Conservation (phyloP, 2,329 filamentous ascomycete genomes). For the Pyricularia pennisetigena region DNA sequence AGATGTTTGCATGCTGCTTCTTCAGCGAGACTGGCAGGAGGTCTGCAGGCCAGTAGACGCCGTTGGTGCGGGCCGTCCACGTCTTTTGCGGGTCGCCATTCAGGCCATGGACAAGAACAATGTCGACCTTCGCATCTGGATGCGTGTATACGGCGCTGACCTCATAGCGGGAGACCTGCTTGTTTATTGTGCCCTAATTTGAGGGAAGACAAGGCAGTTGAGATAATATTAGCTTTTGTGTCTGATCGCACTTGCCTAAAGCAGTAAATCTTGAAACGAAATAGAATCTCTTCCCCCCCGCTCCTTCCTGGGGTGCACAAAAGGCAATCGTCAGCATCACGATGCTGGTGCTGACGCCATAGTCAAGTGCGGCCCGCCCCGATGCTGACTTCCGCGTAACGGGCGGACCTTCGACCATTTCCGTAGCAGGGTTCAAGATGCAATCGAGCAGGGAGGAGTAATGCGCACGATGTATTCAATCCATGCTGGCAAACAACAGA, state of each 20-base stretch:
- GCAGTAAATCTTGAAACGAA: not conserved
- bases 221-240: not conserved
- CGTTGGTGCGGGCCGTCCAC: constrained; percentile 43
- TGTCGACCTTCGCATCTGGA: constrained; percentile 49
- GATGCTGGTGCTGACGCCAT: not conserved
- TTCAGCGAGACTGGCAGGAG: constrained; percentile 53
- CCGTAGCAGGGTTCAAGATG: not conserved
- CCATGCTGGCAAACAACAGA: not conserved
- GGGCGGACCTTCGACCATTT: not conserved
- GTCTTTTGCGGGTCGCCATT: constrained; percentile 57
- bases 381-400: not conserved
- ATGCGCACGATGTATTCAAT: not conserved
- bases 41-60: constrained; percentile 60
- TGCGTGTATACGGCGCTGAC: constrained; percentile 49
- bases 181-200: constrained; percentile 26
- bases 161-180: constrained; percentile 44
- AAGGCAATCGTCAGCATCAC: not conserved
- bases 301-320: not conserved
- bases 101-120: constrained; percentile 53
- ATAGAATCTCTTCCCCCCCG: not conserved
- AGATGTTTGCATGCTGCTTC: constrained; percentile 47
- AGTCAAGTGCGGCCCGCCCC: not conserved
- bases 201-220: not conserved
- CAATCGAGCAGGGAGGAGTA: not conserved
- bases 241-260: not conserved